Conservation (phyloP, 768 basidiomycete genomes). For the Chalciporus chontae region DNA sequence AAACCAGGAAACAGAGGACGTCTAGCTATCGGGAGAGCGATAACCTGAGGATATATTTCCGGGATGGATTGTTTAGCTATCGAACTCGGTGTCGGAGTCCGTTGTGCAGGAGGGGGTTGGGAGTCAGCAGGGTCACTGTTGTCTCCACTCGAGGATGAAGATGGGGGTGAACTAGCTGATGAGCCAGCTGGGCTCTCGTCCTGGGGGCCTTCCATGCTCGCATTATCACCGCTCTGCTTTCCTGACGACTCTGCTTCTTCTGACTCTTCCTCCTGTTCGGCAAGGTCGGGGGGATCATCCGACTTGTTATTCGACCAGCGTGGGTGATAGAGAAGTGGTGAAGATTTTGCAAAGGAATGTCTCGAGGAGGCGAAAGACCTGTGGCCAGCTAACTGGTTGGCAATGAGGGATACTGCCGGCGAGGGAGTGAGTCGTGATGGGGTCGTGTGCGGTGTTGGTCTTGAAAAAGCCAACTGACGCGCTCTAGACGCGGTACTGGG, state of each 20-base stretch:
- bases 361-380: slow-evolving; percentile 29
- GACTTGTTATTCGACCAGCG: slow-evolving; percentile 39
- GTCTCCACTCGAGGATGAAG: slow-evolving; percentile 40
- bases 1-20: slow-evolving; percentile 96
- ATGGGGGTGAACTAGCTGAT: slow-evolving; percentile 30
- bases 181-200: slow-evolving; percentile 33
- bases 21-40: slow-evolving; percentile 92
- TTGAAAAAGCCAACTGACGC: slow-evolving; percentile 11
- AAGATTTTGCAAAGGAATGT: slow-evolving; percentile 24
- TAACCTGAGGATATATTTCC: slow-evolving; percentile 87
- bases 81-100: slow-evolving; percentile 41
- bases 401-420: slow-evolving; percentile 4
- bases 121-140: slow-evolving; percentile 38
- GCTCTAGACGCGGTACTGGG: slow-evolving; percentile 9
- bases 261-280: slow-evolving; percentile 22
- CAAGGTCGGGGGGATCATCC: slow-evolving; percentile 21
- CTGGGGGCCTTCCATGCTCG: slow-evolving; percentile 23
- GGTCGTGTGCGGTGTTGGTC: slow-evolving; percentile 10
- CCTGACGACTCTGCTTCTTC: slow-evolving; percentile 22
- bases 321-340: slow-evolving; percentile 32
- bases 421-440: slow-evolving; percentile 6
- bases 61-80: slow-evolving; percentile 88
- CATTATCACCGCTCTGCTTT: slow-evolving; percentile 16
- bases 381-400: slow-evolving; percentile 8
- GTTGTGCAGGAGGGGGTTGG: slow-evolving; percentile 36